A percentile compares a stretch with the other conserved stretches of the same genome.
phyloP scores from a whole-genome alignment of 1,284 basidiomycete species.

The Ustilago shanxiensis region DNA sequence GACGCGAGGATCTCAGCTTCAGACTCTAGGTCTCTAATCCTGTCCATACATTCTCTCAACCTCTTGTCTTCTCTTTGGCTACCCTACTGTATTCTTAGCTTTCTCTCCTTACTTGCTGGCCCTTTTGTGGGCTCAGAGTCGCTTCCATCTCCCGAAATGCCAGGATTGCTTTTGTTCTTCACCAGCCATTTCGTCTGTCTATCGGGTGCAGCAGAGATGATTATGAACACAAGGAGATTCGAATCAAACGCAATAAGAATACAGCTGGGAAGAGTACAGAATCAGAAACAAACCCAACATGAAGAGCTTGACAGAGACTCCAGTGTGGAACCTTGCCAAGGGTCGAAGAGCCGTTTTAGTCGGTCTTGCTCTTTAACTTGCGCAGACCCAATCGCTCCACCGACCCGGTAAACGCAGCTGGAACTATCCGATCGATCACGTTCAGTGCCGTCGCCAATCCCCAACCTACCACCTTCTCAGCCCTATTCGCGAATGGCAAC shows the following conservation, averaged over 20 bases:
- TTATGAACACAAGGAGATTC: neutral
- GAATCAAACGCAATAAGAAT: conserved; percentile 2
- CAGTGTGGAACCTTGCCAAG: neutral
- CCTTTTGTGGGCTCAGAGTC: conserved; percentile 40
- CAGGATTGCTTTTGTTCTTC: neutral
- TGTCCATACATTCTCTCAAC: neutral
- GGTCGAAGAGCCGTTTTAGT: neutral
- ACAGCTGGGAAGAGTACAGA: neutral
- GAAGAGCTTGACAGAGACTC: neutral
- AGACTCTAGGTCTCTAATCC: neutral
- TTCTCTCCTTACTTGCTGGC: conserved; percentile 29
- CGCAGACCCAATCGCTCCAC: conserved; percentile 23
- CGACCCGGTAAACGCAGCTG: conserved; percentile 10
- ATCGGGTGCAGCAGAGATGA: neutral
- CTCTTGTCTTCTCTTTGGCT: neutral
- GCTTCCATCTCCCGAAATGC: neutral
- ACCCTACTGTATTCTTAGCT: conserved; percentile 40
- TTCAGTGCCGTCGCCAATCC: conserved; percentile 17
- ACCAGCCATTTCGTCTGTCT: neutral
- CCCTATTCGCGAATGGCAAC: conserved; percentile 12
- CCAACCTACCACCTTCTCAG: conserved; percentile 9
- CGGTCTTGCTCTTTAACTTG: neutral
- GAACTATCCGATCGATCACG: conserved; percentile 16
- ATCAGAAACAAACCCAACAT: neutral
- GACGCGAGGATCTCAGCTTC: conserved; percentile 15